Base-by-base conservation (phyloP, 2,329 filamentous ascomycete species). In the Lachnellula arida region DNA sequence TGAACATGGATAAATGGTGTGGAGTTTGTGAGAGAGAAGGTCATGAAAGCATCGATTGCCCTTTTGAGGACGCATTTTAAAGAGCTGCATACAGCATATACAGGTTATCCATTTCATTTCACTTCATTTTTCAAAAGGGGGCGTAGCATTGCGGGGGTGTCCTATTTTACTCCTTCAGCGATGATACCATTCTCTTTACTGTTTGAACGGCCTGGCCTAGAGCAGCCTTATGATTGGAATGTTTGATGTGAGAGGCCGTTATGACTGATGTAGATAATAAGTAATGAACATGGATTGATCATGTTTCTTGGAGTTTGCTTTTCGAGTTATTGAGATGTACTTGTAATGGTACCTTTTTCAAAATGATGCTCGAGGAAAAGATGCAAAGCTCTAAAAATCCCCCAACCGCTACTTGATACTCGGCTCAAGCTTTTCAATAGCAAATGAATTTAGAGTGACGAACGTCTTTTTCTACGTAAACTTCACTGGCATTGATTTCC, bases 1-100 rank as follows among this genome's bases (percentile, higher is more conserved):
- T 93, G 62, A 91, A 97, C 67, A 83, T 86, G 53, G 82, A 87
- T 60, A 97, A 96, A 75, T 99, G 94, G 94, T 99, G 94, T 73
- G 94, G 94, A 15, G 78, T 97, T 46, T 99, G 94, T 71, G 94
- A 99, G 77, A 85, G 90, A 60, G 94, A 99, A 68, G 94, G 94
- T 14, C 94, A 99, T 71, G 89, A 97, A 73, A 97, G 93, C 68
- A 92, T 96, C 59, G 91, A 95, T 72, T 96, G 92, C 73, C 91
- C 92, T 12, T 88, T 96, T 72, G 92, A 96, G 74, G 91, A 95
- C 72, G 85, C 84, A 32, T 88, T 86, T 62, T 86, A 75, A 57
- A 32, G 19, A 32, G 8, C 11, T 28, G 22, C 22, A 37, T 17
- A 46, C 50, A 49, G 44, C 39, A 12, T 46, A n/a, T 17, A 53